Evolutionary conservation across 768 basidiomycete species (phyloP).

Genomic region (Collybia sp.): DNA sequence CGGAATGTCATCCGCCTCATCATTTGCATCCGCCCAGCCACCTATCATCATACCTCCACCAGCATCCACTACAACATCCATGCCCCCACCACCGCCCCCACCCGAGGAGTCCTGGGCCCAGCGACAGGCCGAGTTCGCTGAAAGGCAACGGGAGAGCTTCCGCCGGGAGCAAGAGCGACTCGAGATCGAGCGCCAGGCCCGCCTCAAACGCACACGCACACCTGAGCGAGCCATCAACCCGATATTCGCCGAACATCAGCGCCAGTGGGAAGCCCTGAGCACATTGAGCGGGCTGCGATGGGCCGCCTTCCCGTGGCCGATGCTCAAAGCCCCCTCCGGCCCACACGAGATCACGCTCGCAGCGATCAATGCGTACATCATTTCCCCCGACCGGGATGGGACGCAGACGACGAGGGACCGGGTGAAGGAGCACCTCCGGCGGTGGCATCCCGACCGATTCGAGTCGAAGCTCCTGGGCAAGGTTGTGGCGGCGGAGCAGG

Average conservation of each 20-base stretch:
- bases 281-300: slow-evolving; percentile 44
- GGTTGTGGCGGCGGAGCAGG: slow-evolving; percentile 60
- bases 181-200: no score
- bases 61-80: no score
- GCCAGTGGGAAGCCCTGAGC: slow-evolving; percentile 50
- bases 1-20: no score
- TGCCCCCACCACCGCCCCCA: no score
- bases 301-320: slow-evolving; percentile 74
- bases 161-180: no score
- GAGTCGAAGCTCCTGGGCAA: slow-evolving; percentile 63
- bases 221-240: slow-evolving; percentile 58
- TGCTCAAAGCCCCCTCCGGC: slow-evolving; percentile 47
- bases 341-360: slow-evolving; percentile 59
- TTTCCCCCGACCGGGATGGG: slow-evolving; percentile 33
- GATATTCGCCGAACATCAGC: no score
- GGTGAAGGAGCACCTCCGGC: slow-evolving; percentile 67
- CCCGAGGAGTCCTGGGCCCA: slow-evolving; percentile 57
- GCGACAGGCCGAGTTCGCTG: slow-evolving; percentile 61
- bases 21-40: no score
- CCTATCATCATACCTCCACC: no score
- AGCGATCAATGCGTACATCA: slow-evolving; percentile 58
- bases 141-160: no score
- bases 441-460: slow-evolving; percentile 84
- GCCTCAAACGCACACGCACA: no score
- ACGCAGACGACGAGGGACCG: slow-evolving; percentile 59